phyloP scores from a whole-genome alignment of 352 stramenopile genomes.

The Phytopythium helicoides region DNA sequence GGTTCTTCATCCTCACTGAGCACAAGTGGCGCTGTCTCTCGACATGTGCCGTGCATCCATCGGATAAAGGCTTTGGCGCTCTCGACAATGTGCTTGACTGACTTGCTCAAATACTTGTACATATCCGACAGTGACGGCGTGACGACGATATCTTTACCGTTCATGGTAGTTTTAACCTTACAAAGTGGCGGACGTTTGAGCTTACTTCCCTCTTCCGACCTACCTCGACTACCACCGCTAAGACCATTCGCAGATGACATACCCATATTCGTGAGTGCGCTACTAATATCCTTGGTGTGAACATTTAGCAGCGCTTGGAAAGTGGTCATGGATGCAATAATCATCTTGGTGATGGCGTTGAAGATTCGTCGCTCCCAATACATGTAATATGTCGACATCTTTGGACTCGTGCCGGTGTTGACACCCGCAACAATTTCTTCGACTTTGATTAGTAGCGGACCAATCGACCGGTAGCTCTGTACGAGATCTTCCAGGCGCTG shows the following conservation, averaged over 20 bases:
- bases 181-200: slow-evolving; percentile 88
- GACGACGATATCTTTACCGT: slow-evolving; percentile 94
- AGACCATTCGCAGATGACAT: slow-evolving; percentile 21
- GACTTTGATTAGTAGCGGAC: slow-evolving; percentile 93
- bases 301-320: slow-evolving; percentile 92
- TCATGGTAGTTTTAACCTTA: slow-evolving; percentile 93
- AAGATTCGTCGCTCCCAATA: slow-evolving; percentile 97
- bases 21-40: slow-evolving; percentile 85
- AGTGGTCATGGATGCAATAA: slow-evolving; percentile 93
- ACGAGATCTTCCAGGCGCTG: slow-evolving; percentile 91
- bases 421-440: slow-evolving; percentile 94
- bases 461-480: slow-evolving; percentile 93
- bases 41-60: slow-evolving; percentile 96
- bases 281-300: slow-evolving; percentile 83
- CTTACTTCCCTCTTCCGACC: slow-evolving; percentile 58
- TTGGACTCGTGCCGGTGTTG: slow-evolving; percentile 88
- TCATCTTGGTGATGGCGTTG: slow-evolving; percentile 97
- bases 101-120: slow-evolving; percentile 95
- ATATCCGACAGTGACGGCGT: slow-evolving; percentile 93
- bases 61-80: slow-evolving; percentile 92
- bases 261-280: slow-evolving; percentile 34
- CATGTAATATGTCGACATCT: slow-evolving; percentile 95
- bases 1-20: slow-evolving; percentile 94
- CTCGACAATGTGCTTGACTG: slow-evolving; percentile 93
- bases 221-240: slow-evolving; percentile 12